Base-by-base conservation (phyloP, 192 early-diverging fungal genomes). In the Coemansia pectinata region DNA sequence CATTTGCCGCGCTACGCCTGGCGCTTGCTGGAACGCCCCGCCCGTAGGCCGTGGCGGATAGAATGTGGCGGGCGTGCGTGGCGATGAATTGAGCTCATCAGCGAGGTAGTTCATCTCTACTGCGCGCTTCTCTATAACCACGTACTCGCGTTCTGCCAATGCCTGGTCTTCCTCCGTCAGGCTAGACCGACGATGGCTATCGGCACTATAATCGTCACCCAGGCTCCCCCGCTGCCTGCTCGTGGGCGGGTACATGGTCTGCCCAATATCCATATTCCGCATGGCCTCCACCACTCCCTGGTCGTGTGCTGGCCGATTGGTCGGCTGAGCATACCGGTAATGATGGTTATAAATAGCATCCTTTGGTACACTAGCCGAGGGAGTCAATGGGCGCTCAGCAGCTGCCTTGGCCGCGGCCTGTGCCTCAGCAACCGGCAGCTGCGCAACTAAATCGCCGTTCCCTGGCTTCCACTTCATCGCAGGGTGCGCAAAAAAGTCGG, bases 401-500 rank as follows among this genome's bases (percentile, higher is more conserved):
- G 41, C 29, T 11, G 58, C 67, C 31, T 31, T 68, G 5, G 52
- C 48, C 17, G 21, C 34, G 2, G 45, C 65, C 55, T 58, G 55
- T 2, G 21, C 50, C 48, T 39, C 36, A 15, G 65, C 65, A 0
- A 48, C 33, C 4, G 29, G 48, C 47, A 55, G 38, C 33, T 44
- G 27, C 62, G 52, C 36, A 15, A n/a, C 66, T 21, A 50, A 39
- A 2, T 67, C 52, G 21, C 31, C 68, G 23, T 70, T 47, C 34
- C 19, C 29, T 15, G n/a, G 15, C 55, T 34, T 39, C 29, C 47
- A 58, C 31, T 66, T 71, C 2, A 95, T 81, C 8, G 88, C 89
- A 7, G 90, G 90, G 65, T 96, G 93, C 67, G 86, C 88, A 66
- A 99, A 98, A 71, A 99, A 98, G 67, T 94, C 93, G 57, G 95